phyloP scores from a whole-genome alignment of 1,284 basidiomycete genomes.

The Grifola frondosa region DNA sequence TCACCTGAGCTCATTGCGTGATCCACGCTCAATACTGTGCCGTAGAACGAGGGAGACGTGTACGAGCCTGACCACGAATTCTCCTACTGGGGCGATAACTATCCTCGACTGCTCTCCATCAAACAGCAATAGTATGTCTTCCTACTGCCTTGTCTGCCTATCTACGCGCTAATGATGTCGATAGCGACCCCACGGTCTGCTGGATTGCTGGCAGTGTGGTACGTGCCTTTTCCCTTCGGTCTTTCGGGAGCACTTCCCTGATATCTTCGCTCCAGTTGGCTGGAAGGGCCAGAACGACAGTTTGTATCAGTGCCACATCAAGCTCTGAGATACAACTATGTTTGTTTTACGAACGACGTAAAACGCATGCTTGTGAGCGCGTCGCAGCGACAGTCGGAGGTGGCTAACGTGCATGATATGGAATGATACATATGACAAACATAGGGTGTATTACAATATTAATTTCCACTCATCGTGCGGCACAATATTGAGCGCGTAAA shows the following conservation, averaged over 20 bases:
- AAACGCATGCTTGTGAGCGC: no score
- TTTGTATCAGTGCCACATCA: slow-evolving; percentile 24
- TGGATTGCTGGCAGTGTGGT: slow-evolving; percentile 67
- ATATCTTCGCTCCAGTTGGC: slow-evolving; percentile 19
- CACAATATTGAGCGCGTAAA: no score
- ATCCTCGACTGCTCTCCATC: slow-evolving; percentile 43
- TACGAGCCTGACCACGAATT: slow-evolving; percentile 52
- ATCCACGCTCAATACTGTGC: slow-evolving; percentile 5
- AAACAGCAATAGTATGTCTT: slow-evolving; percentile 54
- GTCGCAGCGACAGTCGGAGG: no score
- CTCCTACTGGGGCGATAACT: slow-evolving; percentile 56
- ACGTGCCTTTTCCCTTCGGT: slow-evolving; percentile 20
- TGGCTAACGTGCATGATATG: no score
- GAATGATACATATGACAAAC: no score
- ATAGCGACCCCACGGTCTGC: slow-evolving; percentile 51
- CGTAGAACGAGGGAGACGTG: slow-evolving; percentile 57
- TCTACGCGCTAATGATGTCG: slow-evolving; percentile 4
- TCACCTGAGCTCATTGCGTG: slow-evolving; percentile 1
- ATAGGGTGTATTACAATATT: no score
- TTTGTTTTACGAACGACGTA: no score
- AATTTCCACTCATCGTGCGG: no score
- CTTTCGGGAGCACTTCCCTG: background rate
- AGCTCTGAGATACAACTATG: slow-evolving; percentile 6
- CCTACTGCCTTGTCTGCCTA: background rate
- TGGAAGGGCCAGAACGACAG: slow-evolving; percentile 21